Evolutionary conservation across 352 stramenopile species (phyloP).

Genomic region (Phytophthora idaei): DNA sequence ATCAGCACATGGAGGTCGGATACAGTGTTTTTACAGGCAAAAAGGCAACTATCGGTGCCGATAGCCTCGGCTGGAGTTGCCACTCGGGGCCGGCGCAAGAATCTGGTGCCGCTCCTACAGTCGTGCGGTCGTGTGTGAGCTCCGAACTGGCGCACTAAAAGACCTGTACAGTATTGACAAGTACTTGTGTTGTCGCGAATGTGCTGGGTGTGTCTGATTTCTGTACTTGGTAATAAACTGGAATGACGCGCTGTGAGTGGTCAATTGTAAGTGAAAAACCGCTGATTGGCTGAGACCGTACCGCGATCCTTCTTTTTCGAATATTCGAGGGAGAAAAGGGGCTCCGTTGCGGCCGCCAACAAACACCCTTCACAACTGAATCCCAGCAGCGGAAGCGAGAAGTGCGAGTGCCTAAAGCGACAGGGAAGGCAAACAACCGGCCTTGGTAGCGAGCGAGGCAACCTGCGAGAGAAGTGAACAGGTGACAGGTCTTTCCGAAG

Average conservation of each 20-base stretch:
- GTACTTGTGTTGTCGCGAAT: conserved; percentile 23
- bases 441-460: conserved; percentile 14
- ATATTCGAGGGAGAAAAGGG: conserved; percentile 31
- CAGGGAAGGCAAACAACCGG: conserved; percentile 2
- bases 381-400: conserved; percentile 15
- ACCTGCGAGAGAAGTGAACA: conserved; percentile 4
- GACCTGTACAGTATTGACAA: neutral
- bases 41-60: conserved; percentile 2
- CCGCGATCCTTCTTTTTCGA: conserved; percentile 36
- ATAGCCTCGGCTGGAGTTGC: conserved; percentile 9
- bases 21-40: conserved; percentile 4
- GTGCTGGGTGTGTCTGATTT: conserved; percentile 18
- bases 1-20: conserved; percentile 5
- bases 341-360: conserved; percentile 7
- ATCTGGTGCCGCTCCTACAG: conserved; percentile 18
- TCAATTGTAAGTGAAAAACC: conserved; percentile 15
- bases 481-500: neutral
- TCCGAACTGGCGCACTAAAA: conserved; percentile 22
- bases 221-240: conserved; percentile 11
- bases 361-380: conserved; percentile 36
- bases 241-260: conserved; percentile 16
- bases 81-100: conserved; percentile 15
- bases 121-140: conserved; percentile 29
- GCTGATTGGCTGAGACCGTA: conserved; percentile 20
- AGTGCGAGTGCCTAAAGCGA: conserved; percentile 15